Conservation (phyloP, 2,329 filamentous ascomycete species). For the Dryadomyces quercivorus region DNA sequence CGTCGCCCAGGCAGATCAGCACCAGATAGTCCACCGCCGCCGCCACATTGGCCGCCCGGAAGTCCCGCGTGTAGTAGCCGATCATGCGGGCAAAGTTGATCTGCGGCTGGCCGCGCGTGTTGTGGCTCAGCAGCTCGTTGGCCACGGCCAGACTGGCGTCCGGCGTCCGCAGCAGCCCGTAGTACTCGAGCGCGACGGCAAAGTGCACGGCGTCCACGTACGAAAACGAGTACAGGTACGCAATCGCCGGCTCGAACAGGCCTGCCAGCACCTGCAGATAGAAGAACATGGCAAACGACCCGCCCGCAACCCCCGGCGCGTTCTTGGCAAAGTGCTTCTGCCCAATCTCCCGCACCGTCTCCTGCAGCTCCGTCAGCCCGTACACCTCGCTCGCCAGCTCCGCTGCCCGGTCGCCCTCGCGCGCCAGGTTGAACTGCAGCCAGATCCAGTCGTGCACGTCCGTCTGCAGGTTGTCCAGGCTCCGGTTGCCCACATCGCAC, state of each 20-base stretch:
- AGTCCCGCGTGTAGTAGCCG: slow-evolving; percentile 91
- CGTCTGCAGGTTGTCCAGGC: slow-evolving; percentile 48
- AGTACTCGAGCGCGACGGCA: slow-evolving; percentile 77
- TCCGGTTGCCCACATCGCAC: slow-evolving; percentile 53
- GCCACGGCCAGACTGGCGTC: slow-evolving; percentile 54
- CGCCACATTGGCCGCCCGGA: slow-evolving; percentile 78
- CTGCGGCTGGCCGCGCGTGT: slow-evolving; percentile 59
- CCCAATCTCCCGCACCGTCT: slow-evolving; percentile 77
- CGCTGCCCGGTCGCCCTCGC: slow-evolving; percentile 50
- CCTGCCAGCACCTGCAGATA: slow-evolving; percentile 83
- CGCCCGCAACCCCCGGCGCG: slow-evolving; percentile 58
- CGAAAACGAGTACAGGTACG: slow-evolving; percentile 82
- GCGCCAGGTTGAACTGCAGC: slow-evolving; percentile 58
- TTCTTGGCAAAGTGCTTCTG: slow-evolving; percentile 81
- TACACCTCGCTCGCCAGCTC: slow-evolving; percentile 57
- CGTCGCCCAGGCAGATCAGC: slow-evolving; percentile 82
- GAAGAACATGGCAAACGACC: slow-evolving; percentile 82
- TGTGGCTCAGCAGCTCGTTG: slow-evolving; percentile 56
- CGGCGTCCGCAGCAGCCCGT: slow-evolving; percentile 77
- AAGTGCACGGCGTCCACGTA: slow-evolving; percentile 94
- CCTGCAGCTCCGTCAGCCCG: slow-evolving; percentile 56
- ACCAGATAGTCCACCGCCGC: slow-evolving; percentile 89
- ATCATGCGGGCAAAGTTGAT: slow-evolving; percentile 92
- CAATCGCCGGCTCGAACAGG: slow-evolving; percentile 87
- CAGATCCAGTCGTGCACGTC: slow-evolving; percentile 61